phyloP scores from a whole-genome alignment of 225 moss, liverwort and hornwort genomes.

The Asterella californica region DNA sequence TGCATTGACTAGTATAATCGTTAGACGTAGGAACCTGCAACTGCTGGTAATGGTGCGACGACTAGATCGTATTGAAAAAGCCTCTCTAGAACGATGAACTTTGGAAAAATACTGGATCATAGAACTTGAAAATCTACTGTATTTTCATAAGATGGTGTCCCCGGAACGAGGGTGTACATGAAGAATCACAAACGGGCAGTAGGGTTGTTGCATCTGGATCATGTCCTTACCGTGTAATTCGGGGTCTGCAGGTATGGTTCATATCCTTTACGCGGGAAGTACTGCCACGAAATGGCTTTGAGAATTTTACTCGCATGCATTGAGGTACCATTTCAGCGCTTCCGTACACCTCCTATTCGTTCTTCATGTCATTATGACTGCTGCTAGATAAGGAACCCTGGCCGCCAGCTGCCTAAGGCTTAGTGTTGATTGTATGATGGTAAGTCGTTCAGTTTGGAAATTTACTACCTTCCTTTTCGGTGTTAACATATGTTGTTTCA shows the following conservation, averaged over 20 bases:
- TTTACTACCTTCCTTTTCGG: not conserved
- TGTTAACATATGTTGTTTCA: not conserved
- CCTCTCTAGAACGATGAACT: not conserved
- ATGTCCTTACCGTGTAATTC: not conserved
- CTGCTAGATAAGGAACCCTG: no score
- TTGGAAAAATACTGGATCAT: no score
- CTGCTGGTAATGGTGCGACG: not conserved
- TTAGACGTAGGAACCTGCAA: no score
- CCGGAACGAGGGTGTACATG: not conserved
- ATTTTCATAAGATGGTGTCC: no score
- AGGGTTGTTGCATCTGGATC: not conserved
- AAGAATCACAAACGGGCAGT: not conserved
- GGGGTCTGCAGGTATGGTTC: conserved; percentile 66
- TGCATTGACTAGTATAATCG: no score
- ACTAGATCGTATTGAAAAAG: not conserved
- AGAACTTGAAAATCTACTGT: no score
- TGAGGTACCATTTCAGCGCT: conserved; percentile 34
- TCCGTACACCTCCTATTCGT: no score
- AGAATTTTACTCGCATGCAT: conserved; percentile 85
- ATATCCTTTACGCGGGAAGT: conserved; percentile 96
- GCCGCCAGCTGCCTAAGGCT: not conserved
- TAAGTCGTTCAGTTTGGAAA: not conserved
- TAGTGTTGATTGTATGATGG: not conserved
- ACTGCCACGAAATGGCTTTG: conserved; percentile 99
- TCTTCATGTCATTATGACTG: no score